A percentile compares a stretch with the other conserved stretches of the same genome.
Evolutionary conservation across 306 rosid genomes (phyloP).

Genomic region (Inga oerstediana): DNA sequence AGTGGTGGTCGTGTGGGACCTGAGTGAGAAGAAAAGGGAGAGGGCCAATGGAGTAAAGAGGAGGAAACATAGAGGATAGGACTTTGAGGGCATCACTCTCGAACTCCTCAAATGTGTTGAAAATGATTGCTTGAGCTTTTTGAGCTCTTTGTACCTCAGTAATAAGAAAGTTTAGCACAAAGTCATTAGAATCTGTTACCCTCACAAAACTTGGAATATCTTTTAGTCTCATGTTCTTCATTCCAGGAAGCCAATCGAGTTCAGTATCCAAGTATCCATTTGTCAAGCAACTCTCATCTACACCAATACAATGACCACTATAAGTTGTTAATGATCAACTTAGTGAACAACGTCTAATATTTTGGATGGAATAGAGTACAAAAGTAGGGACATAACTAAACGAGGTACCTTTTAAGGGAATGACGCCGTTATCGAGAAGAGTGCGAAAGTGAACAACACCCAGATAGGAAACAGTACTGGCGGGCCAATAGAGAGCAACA

Average conservation of each 20-base stretch:
- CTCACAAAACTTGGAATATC: not conserved
- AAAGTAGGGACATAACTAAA: not conserved
- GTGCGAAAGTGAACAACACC: not conserved
- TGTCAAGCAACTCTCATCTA: not conserved
- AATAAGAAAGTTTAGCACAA: not conserved
- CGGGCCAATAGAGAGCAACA: not conserved
- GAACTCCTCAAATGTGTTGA: not conserved
- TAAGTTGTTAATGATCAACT: not conserved
- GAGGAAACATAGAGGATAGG: not conserved
- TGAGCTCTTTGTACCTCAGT: not conserved
- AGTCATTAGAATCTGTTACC: not conserved
- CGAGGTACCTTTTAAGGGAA: not conserved
- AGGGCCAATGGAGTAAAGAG: not conserved
- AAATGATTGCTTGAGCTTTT: not conserved
- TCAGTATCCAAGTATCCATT: not conserved
- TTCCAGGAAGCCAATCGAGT: not conserved
- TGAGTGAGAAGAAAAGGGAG: not conserved
- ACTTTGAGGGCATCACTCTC: not conserved
- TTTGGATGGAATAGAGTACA: not conserved
- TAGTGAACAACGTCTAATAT: no score
- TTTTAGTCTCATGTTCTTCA: not conserved
- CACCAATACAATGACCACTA: not conserved
- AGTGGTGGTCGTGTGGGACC: not conserved
- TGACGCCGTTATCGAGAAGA: not conserved
- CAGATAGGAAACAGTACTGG: not conserved